Evolutionary conservation across 139 green algal species (phyloP), one percentile per base, ranked within the genome.

Genomic region (Chlorella ohadii): DNA sequence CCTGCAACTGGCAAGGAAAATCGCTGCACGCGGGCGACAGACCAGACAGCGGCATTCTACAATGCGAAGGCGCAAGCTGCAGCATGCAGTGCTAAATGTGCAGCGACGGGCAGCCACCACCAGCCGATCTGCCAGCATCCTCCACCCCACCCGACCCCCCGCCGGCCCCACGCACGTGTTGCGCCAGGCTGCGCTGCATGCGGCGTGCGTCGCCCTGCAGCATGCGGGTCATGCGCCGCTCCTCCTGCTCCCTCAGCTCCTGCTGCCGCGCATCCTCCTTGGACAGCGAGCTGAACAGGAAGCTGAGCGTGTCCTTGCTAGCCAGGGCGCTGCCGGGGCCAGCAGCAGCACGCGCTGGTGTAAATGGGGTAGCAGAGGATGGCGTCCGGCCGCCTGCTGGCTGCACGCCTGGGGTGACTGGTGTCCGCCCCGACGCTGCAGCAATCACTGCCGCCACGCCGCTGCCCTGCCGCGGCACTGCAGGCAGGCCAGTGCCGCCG

Each of bases 231-330:
- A 61, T 36, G 36, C 27, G 31, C 55, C 17, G 55, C 55, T 34
- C 36, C 76, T 72, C 70, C 39, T 27, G 76, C 36, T 72, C 76
- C 36, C 61, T 59, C 51, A 23, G 51, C 51, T 59, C 51, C 51
- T 59, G 19, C 51, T 59, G 51, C 51, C 51, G 51, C 51, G 51
- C 51, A 63, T 72, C 76, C 25, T 39, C 55, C 11, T 44, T 33
- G 19, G 57, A 36, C 34, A 82, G 59, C 12, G 36, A 41, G 31
- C 33, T 39, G 57, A 82, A 82, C 59, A 82, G 36, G 7, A 57
- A n/a, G 25, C 59, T 28, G 19, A 82, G 59, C 7, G 59, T 72
- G 76, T 82, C 76, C 56, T n/a, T 38, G 57, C 57, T 72, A 36
- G 76, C 76, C 27, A 71, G 34, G 6, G 16, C 64, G 9, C 64